Evolutionary conservation across 2,329 filamentous ascomycete genomes (phyloP), one percentile per base, ranked within the genome.

Genomic region (Onygenales sp.): DNA sequence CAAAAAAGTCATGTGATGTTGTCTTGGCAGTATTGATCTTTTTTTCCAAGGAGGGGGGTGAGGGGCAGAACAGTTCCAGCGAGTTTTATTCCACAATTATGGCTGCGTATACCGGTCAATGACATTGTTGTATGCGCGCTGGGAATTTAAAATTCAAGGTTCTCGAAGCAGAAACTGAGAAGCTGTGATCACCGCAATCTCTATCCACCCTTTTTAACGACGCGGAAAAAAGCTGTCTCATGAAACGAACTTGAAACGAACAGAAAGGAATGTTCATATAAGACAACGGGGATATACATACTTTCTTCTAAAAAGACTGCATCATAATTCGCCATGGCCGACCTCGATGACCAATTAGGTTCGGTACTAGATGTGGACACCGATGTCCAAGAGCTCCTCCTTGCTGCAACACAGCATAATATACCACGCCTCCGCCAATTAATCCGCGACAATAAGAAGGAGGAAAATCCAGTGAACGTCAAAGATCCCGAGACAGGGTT

Each of bases 401-500:
- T 85, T 47, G 82, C 83, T 21, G 78, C 85, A 38, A 78, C 83
- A 5, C 77, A 84, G 60, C 85, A 87, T 69, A 78, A 95, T 67
- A 71, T 85, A 56, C 69, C 78, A 38, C 77, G 79, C 49, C 79
- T 95, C 43, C 85, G 84, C 66, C 78, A 79, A 53, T 79, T 95
- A 7, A 80, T 94, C 57, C 77, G 80, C 62, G 78, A 73, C 51
- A 72, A 75, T 58, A 64, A 68, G 39, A 60, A 62, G 3, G 55
- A 61, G 13, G 66, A 72, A 3, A 82, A 78, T 48, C 84, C 73
- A 73, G 88, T 75, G 35, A 90, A 86, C 67, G 83, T 86, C 4
- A 89, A 92, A 69, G 92, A 97, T 65, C 80, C 86, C 5, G 83
- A 85, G 56, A 95, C 91, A 0, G 88, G 89, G 56, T 89, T 86